Evolutionary conservation across 139 green algal species (phyloP).

Genomic region (Monoraphidium neglectum): DNA sequence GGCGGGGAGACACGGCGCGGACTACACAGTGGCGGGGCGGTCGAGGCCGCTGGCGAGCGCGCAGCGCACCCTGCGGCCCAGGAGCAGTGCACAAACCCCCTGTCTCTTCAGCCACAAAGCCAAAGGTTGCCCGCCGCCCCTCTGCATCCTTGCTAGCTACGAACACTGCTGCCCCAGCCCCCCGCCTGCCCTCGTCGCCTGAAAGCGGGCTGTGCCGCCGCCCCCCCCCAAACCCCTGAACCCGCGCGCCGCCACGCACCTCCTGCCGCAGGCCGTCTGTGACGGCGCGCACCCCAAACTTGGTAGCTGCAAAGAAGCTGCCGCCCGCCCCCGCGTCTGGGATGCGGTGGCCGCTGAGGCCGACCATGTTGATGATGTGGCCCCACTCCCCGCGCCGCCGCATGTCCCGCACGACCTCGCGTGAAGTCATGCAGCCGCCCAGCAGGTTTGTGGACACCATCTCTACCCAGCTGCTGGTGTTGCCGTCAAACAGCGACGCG

Average conservation of each 20-base stretch:
- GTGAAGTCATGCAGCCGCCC: slow-evolving; percentile 70
- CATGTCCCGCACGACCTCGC: slow-evolving; percentile 75
- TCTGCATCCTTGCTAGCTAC: no score
- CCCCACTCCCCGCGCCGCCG: slow-evolving; percentile 52
- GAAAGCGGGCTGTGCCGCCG: no score
- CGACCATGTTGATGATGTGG: slow-evolving; percentile 82
- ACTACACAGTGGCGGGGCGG: no score
- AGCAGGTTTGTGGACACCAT: slow-evolving; percentile 83
- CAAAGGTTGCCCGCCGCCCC: no score
- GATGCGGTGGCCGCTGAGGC: slow-evolving; percentile 64
- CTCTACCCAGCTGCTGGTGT: slow-evolving; percentile 65
- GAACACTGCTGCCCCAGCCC: no score
- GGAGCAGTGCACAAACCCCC: no score
- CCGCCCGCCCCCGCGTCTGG: slow-evolving; percentile 51
- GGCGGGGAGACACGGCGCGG: no score
- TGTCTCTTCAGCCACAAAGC: no score
- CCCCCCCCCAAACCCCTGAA: no score
- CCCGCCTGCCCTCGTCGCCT: no score
- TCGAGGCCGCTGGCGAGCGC: no score
- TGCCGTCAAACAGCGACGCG: slow-evolving; percentile 74
- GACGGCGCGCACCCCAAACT: slow-evolving; percentile 52
- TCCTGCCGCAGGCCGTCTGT: slow-evolving; percentile 76
- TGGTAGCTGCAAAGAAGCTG: slow-evolving; percentile 60
- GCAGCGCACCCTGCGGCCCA: no score
- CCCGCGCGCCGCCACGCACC: slow-evolving; percentile 24